Percentiles rank a stretch among this genome's conserved stretches.
These are phyloP conservation scores for Limnomonas spitsbergensis DNA, from an alignment of 139 green algal genomes.

Conservation along the genomic window DNA sequence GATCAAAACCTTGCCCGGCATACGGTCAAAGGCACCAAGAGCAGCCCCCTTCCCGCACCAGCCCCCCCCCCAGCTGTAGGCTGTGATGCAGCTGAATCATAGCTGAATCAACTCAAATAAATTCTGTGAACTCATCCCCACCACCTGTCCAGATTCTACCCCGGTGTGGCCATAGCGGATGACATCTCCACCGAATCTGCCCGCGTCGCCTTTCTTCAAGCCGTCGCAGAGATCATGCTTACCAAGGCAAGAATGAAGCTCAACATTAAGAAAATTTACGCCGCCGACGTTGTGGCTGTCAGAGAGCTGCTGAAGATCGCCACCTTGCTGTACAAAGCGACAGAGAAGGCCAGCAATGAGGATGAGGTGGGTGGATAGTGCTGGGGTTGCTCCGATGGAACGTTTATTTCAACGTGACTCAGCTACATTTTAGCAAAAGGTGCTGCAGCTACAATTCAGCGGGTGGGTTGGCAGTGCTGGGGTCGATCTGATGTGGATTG, in stretches of 20 bases:
- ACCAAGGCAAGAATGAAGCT: constrained; percentile 75
- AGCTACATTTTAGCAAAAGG: background rate
- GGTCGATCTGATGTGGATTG: background rate
- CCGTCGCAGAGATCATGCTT: constrained; percentile 51
- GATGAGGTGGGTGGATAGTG: constrained; percentile 47
- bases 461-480: too few relatives aligned
- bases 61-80: too few relatives aligned
- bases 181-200: constrained; percentile 76
- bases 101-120: too few relatives aligned
- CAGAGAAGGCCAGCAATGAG: constrained; percentile 36
- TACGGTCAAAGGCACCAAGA: too few relatives aligned
- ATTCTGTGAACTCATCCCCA: background rate
- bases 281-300: constrained; percentile 68
- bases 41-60: too few relatives aligned
- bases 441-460: too few relatives aligned
- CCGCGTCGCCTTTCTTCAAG: constrained; percentile 71
- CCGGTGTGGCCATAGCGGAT: constrained; percentile 53
- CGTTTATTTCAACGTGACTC: too few relatives aligned
- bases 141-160: constrained; percentile 45
- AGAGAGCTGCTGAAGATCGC: constrained; percentile 80
- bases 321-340: constrained; percentile 67
- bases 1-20: too few relatives aligned
- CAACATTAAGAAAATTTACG: constrained; percentile 82
- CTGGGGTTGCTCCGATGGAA: too few relatives aligned
- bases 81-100: too few relatives aligned